Evolutionary conservation across 805 yeast genomes (phyloP), one percentile per base, ranked within the genome.

Genomic region (Lachancea waltii): DNA sequence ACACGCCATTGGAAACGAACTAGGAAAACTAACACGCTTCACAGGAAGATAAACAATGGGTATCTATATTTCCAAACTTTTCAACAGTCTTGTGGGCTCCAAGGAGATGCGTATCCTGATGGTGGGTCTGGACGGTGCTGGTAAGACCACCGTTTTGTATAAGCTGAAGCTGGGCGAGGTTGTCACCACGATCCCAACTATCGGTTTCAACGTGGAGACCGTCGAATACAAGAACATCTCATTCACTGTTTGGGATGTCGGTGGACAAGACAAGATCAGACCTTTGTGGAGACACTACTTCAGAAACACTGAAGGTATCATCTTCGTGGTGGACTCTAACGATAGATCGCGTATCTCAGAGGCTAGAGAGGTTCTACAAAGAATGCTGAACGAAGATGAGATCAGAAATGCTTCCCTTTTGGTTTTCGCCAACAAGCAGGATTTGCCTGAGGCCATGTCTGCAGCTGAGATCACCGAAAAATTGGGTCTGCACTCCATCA

Each of bases 211-310:
- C 67, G 97, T 87, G 54, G 97, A 87, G 71, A 87, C 96, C 46
- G 95, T 87, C 58, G 95, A 87, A 73, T 86, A 87, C 76, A 87
- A 87, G 73, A 87, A 87, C 80, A 85, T 87, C 67, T 82, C 95
- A 30, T 87, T 87, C 72, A 86, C 95, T 44, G 96, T 87, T 49
- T 87, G 97, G 97, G 97, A 90, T 78, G 96, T 89, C 56, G 97
- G 97, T 83, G 97, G 97, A 78, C 97, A 90, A 75, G 96, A 87
- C 69, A 89, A 89, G 72, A 90, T 90, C 62, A 85, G 97, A 73
- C 96, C 97, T 44, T 74, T 90, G 68, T 90, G 97, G 97, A 84
- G 97, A 79, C 95, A 90, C 70, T 90, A 90, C 68, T 90, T 80
- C 85, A 95, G 90, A 72, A 90, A 90, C 77, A 87, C 97, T 46